phyloP scores from a whole-genome alignment of 345 rosid genomes.

The Heritiera littoralis region DNA sequence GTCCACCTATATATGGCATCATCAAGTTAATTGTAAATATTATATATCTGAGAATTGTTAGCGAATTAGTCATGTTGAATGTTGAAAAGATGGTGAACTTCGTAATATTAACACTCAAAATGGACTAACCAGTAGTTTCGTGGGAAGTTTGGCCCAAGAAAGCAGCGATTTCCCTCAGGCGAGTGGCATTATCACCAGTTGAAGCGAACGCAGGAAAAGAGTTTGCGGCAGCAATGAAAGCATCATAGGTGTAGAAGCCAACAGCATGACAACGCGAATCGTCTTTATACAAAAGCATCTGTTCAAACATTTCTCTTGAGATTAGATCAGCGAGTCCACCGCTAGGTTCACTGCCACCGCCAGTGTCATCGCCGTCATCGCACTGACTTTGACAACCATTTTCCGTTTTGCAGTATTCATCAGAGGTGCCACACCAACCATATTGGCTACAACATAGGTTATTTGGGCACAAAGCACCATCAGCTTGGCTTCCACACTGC shows the following conservation, averaged over 20 bases:
- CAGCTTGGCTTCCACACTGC: slow-evolving; percentile 58
- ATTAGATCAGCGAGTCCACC: slow-evolving; percentile 31
- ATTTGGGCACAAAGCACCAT: slow-evolving; percentile 46
- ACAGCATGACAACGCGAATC: background rate
- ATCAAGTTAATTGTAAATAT: too few relatives aligned
- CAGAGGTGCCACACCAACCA: slow-evolving; percentile 52
- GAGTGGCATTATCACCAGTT: slow-evolving; percentile 37
- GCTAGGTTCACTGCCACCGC: background rate
- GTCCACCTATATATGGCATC: too few relatives aligned
- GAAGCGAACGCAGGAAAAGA: slow-evolving; percentile 34
- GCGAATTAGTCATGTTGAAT: too few relatives aligned
- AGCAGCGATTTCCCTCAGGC: slow-evolving; percentile 57
- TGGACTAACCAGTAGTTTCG: slow-evolving; percentile 45
- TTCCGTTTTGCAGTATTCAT: slow-evolving; percentile 29
- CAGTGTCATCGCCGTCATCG: too few relatives aligned
- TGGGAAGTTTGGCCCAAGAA: slow-evolving; percentile 66
- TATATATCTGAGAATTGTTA: background rate
- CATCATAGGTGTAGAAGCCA: too few relatives aligned
- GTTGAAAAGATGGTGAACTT: background rate
- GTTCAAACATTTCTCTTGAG: slow-evolving; percentile 39
- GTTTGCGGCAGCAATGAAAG: too few relatives aligned
- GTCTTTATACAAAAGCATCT: slow-evolving; percentile 37
- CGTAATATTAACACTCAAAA: background rate
- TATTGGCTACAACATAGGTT: slow-evolving; percentile 43
- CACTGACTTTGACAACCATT: slow-evolving; percentile 57